Percentiles rank a stretch among this genome's conserved stretches.
Conservation (phyloP, 139 green algal species). For the Klebsormidium nitens region DNA sequence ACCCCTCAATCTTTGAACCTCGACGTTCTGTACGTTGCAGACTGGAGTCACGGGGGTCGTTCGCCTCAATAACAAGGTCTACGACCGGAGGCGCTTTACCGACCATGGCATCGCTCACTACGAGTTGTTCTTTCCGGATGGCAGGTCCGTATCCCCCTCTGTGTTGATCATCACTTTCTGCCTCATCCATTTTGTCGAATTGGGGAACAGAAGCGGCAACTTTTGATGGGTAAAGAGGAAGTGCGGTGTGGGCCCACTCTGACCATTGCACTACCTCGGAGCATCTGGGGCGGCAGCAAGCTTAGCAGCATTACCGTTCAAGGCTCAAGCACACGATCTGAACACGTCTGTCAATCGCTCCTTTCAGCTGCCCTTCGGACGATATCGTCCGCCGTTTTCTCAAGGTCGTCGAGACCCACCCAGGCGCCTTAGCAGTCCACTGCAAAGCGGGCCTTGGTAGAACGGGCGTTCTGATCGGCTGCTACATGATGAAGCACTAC, state of each 20-base stretch:
- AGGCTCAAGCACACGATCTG: background rate
- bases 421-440: slow-evolving; percentile 73
- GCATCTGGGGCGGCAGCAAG: too few species aligned
- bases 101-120: slow-evolving; percentile 70
- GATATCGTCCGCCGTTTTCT: slow-evolving; percentile 72
- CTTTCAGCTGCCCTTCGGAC: slow-evolving; percentile 58
- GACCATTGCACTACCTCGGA: background rate
- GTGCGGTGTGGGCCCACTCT: background rate
- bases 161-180: background rate
- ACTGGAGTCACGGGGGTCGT: slow-evolving; percentile 66
- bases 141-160: background rate
- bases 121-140: slow-evolving; percentile 91
- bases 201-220: background rate
- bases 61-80: slow-evolving; percentile 86
- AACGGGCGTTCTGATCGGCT: slow-evolving; percentile 84
- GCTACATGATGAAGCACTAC: slow-evolving; percentile 92
- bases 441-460: slow-evolving; percentile 92
- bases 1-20: too few species aligned
- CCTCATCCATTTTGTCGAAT: too few species aligned
- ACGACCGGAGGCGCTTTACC: slow-evolving; percentile 77
- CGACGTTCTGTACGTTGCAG: too few species aligned
- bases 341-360: background rate
- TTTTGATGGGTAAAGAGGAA: slow-evolving; percentile 41
- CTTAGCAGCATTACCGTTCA: too few species aligned
- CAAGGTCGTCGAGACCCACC: slow-evolving; percentile 62